Conservation (phyloP, 768 basidiomycete genomes). For the Macrolepiota albuminosa region DNA sequence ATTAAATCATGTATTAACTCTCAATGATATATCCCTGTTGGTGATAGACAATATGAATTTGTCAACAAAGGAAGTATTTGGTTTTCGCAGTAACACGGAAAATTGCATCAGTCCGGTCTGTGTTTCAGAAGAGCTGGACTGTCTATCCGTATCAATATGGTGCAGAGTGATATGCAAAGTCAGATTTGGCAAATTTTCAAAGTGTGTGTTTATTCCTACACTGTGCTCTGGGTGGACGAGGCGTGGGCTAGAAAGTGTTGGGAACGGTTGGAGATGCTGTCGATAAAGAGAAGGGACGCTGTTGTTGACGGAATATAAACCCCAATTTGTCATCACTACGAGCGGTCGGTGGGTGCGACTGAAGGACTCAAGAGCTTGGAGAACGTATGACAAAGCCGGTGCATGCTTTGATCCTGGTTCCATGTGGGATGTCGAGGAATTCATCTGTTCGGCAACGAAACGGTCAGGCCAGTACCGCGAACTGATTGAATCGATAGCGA, state of each 20-base stretch:
- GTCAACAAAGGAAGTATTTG: not conserved
- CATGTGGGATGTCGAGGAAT: slow-evolving; percentile 6
- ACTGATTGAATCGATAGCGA: slow-evolving; percentile 74
- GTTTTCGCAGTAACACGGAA: slow-evolving; percentile 3
- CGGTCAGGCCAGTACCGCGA: slow-evolving; percentile 78
- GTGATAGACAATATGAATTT: slow-evolving; percentile 10
- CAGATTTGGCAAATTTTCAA: slow-evolving; percentile 7
- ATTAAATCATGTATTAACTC: not conserved
- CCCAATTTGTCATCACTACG: slow-evolving; percentile 62
- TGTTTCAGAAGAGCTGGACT: not conserved
- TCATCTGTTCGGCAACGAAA: slow-evolving; percentile 51
- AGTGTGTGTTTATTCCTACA: not conserved
- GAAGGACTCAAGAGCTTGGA: slow-evolving; percentile 43
- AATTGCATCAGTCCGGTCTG: not conserved
- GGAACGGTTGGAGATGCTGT: slow-evolving; percentile 45
- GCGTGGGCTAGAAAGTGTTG: slow-evolving; percentile 1
- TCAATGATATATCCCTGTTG: not conserved
- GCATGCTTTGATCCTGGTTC: slow-evolving; percentile 7
- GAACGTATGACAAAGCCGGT: slow-evolving; percentile 40
- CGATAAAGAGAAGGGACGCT: slow-evolving; percentile 27
- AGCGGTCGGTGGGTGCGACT: slow-evolving; percentile 46
- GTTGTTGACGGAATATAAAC: slow-evolving; percentile 22
- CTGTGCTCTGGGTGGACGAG: not conserved
- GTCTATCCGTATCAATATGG: not conserved
- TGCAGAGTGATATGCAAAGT: slow-evolving; percentile 17